Base-by-base conservation (phyloP, 768 basidiomycete genomes). In the Mycena kentingensis region DNA sequence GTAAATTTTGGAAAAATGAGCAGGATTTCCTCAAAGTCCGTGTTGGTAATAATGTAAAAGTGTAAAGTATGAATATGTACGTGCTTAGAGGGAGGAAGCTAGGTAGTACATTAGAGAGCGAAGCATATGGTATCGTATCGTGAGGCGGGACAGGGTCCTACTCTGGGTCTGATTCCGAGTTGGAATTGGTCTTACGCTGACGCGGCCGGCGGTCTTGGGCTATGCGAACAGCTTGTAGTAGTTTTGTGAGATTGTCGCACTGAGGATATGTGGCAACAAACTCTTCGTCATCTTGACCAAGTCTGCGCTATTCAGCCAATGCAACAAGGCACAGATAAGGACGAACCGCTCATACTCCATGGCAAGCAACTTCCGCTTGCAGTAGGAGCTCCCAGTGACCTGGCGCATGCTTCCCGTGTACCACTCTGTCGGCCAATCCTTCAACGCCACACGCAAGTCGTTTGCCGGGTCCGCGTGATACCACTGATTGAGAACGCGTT, bases 341-440 rank as follows among this genome's bases (percentile, higher is more conserved):
- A 46, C 54, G 49, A 28, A 69, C 67, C 58, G 47, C 11, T 60
- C 32, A 46, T 62, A 69, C 49, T 65, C 67, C 22, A 46, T 24
- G 15, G 59, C 52, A 1, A 70, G 41, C 4, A 65, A 44, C 39
- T 64, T 55, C 11, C 66, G 26, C 21, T 58, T 53, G 11, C 43
- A 48, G 10, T 60, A 64, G 25, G 62, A 57, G 27, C 62, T 42
- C 1, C 55, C 70, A 5, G 46, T 59, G 25, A 49, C 43, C 0
- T 35, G 43, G 12, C 58, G 41, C 60, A 63, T 65, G 2, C 27
- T 22, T 1, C 64, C 69, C 10, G 55, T 59, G 39, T 67, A 68
- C 60, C 64, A 69, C 8, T 48, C 46, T 0, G 10, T 1, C 0
- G 66, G 69, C 69, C 69, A 71, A 31, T 70, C 63, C 51, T 65